These are phyloP conservation scores for Aegilops tauschii DNA, from an alignment of 176 grass and related monocot species.

Conservation along the genomic window DNA sequence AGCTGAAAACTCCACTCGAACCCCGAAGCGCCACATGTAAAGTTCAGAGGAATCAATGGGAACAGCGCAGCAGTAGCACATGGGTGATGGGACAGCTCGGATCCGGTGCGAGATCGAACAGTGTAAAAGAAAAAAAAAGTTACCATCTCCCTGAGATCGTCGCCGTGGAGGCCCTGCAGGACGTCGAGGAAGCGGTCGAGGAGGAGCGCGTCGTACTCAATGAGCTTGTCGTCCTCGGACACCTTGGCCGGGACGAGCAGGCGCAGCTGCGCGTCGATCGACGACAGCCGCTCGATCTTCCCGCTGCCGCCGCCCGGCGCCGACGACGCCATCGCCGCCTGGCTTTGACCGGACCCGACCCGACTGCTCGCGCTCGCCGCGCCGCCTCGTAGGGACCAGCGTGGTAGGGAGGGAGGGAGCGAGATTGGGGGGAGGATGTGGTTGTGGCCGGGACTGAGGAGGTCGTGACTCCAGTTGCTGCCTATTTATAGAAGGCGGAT, in stretches of 20 bases:
- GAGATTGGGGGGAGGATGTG: conserved; percentile 9
- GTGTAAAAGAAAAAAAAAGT: background rate
- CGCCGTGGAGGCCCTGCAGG: conserved; percentile 60
- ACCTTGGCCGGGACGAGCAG: conserved; percentile 54
- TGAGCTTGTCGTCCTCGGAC: conserved; percentile 68
- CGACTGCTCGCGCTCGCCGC: too few relatives aligned
- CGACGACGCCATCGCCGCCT: conserved; percentile 7
- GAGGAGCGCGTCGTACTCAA: conserved; percentile 72
- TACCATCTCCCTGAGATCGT: conserved; percentile 63
- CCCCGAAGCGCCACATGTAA: background rate
- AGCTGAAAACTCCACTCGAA: background rate
- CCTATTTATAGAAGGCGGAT: conserved; percentile 11
- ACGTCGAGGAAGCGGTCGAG: conserved; percentile 76
- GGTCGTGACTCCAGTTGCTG: background rate
- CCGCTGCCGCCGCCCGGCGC: background rate
- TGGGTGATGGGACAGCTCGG: background rate
- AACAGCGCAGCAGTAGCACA: background rate
- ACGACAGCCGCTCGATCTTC: conserved; percentile 58
- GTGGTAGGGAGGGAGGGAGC: background rate
- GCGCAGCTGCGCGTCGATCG: conserved; percentile 70
- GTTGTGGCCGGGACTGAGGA: background rate
- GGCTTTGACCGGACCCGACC: background rate
- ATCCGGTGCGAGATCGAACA: conserved; percentile 13
- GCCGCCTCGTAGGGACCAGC: background rate
- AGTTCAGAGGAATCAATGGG: background rate